A percentile compares a stretch with the other conserved stretches of the same genome.
phyloP scores from a whole-genome alignment of 1,284 basidiomycete genomes.

The Leccinum solheimii region DNA sequence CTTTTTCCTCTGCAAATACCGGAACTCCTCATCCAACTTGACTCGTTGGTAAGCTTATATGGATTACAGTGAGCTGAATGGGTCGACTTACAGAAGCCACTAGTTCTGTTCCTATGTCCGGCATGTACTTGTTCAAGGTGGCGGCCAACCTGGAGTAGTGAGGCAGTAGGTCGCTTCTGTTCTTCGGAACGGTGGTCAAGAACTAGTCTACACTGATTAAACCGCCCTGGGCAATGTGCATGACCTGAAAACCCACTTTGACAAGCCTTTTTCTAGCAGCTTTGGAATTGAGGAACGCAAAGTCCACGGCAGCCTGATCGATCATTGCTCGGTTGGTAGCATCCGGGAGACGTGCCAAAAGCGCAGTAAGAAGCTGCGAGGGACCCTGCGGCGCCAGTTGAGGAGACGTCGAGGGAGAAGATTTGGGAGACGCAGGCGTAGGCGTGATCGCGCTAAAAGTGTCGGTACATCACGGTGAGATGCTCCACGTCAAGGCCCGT shows the following conservation, averaged over 20 bases:
- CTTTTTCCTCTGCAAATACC: slow-evolving; percentile 94
- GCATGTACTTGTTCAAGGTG: slow-evolving; percentile 90
- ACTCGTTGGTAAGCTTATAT: slow-evolving; percentile 11
- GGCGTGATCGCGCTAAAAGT: slow-evolving; percentile 49
- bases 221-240: slow-evolving; percentile 3
- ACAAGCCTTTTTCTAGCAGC: slow-evolving; percentile 88
- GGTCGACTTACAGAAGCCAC: slow-evolving; percentile 66
- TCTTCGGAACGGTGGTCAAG: slow-evolving; percentile 83
- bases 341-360: slow-evolving; percentile 93
- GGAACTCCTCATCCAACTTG: slow-evolving; percentile 95
- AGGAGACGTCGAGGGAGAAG: slow-evolving; percentile 62
- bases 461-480: slow-evolving; percentile 4
- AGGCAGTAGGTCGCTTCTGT: slow-evolving; percentile 87
- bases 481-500: slow-evolving; percentile 3
- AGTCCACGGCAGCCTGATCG: slow-evolving; percentile 94
- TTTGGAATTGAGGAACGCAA: slow-evolving; percentile 95
- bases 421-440: slow-evolving; percentile 65
- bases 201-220: slow-evolving; percentile 53
- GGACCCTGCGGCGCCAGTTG: slow-evolving; percentile 81
- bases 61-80: neutral
- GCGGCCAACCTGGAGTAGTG: slow-evolving; percentile 92
- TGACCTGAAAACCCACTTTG: slow-evolving; percentile 55
- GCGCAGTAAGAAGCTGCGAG: slow-evolving; percentile 86
- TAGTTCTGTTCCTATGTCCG: slow-evolving; percentile 85
- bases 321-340: slow-evolving; percentile 91